Conservation (phyloP, 148 eudicot species). For the Simmondsia chinensis region DNA sequence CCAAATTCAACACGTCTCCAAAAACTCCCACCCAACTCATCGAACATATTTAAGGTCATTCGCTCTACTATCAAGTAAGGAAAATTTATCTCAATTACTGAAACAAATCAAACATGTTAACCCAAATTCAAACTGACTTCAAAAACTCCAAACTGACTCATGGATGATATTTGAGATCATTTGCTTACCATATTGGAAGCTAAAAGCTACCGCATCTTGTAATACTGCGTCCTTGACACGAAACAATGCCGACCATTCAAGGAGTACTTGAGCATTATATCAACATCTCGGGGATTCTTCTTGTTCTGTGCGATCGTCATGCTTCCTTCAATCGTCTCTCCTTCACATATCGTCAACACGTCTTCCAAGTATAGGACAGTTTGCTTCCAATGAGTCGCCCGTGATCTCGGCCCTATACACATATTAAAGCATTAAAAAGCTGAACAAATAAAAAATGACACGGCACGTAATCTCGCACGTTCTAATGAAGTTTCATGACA, state of each 20-base stretch:
- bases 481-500: too few species aligned
- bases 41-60: too few species aligned
- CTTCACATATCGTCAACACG: slow-evolving; percentile 72
- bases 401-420: slow-evolving; percentile 73
- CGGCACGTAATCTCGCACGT: too few species aligned
- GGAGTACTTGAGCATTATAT: slow-evolving; percentile 68
- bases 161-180: too few species aligned
- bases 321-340: slow-evolving; percentile 62
- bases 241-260: slow-evolving; percentile 57
- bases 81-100: too few species aligned
- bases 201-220: slow-evolving; percentile 57
- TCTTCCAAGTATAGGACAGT: slow-evolving; percentile 94
- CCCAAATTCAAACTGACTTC: too few species aligned
- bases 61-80: too few species aligned
- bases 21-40: too few species aligned
- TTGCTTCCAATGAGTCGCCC: slow-evolving; percentile 94
- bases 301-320: slow-evolving; percentile 82
- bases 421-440: neutral
- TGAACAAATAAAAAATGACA: neutral
- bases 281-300: slow-evolving; percentile 95
- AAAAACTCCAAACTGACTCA: too few species aligned
- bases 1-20: too few species aligned
- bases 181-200: too few species aligned
- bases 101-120: too few species aligned
- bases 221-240: slow-evolving; percentile 69